These are phyloP conservation scores for Suillus placidus DNA, from an alignment of 768 basidiomycete species.

Conservation along the genomic window DNA sequence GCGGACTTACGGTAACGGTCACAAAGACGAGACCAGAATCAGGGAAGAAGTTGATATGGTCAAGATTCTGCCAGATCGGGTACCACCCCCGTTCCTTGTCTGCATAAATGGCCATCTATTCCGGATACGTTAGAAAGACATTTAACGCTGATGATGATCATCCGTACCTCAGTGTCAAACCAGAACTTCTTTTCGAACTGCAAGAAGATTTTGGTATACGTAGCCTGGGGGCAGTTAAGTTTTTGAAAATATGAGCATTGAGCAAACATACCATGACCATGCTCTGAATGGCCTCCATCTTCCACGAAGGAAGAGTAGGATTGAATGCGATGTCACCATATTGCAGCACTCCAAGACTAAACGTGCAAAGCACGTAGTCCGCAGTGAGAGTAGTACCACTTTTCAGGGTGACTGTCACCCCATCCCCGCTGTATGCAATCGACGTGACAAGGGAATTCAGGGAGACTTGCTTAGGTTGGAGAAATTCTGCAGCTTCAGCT, in stretches of 20 bases:
- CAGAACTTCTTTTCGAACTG: constrained; percentile 66
- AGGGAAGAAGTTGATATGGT: constrained; percentile 58
- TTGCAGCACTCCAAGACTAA: constrained; percentile 73
- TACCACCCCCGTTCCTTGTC: constrained; percentile 61
- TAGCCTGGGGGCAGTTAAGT: constrained; percentile 37
- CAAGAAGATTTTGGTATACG: constrained; percentile 70
- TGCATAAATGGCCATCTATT: constrained; percentile 53
- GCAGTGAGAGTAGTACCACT: constrained; percentile 48
- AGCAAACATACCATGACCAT: constrained; percentile 53
- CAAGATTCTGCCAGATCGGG: constrained; percentile 69
- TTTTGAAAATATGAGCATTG: not conserved
- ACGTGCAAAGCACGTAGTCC: constrained; percentile 66
- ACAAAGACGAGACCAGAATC: constrained; percentile 52
- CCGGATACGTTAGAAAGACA: not conserved
- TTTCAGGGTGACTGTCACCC: constrained; percentile 50
- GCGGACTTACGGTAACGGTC: constrained; percentile 28
- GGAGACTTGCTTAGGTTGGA: constrained; percentile 48
- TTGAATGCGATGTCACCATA: constrained; percentile 59
- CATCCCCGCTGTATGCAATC: constrained; percentile 47
- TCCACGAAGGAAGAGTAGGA: constrained; percentile 60
- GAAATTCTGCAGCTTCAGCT: constrained; percentile 57
- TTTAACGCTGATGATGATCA: not conserved
- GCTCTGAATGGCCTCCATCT: constrained; percentile 63
- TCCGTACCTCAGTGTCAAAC: constrained; percentile 47
- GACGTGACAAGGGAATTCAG: constrained; percentile 53